These are phyloP conservation scores for Ambrosiella cleistominuta DNA, from an alignment of 2,329 filamentous ascomycete species.

Conservation along the genomic window DNA sequence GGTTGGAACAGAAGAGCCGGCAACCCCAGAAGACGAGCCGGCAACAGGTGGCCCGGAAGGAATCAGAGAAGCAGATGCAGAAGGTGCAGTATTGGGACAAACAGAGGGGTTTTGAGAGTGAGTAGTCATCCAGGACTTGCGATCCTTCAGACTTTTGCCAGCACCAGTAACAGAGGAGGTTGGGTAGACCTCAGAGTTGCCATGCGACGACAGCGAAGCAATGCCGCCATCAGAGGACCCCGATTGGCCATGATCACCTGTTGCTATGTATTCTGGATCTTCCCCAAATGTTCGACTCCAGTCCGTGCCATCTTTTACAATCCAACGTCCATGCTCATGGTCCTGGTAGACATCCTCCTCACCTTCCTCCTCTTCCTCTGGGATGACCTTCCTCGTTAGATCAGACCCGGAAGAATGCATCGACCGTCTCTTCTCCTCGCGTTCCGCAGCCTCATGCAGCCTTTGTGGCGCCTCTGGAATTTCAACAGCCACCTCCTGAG, in stretches of 20 bases:
- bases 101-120: background rate
- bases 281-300: conserved; percentile 77
- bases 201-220: conserved; percentile 8
- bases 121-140: background rate
- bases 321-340: conserved; percentile 31
- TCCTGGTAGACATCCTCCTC: conserved; percentile 36
- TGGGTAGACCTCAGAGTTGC: conserved; percentile 6
- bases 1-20: background rate
- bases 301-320: conserved; percentile 62
- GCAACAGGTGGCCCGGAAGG: background rate
- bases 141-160: background rate
- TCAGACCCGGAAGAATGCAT: conserved; percentile 1
- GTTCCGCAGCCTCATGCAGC: conserved; percentile 56
- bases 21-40: background rate
- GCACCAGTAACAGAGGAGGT: conserved; percentile 3
- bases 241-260: conserved; percentile 15
- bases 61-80: background rate
- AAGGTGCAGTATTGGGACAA: background rate
- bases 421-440: conserved; percentile 8
- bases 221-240: background rate
- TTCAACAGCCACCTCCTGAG: conserved; percentile 51
- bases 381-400: background rate
- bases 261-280: conserved; percentile 41
- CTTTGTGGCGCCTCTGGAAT: conserved; percentile 55
- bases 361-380: conserved; percentile 3